A percentile compares a stretch with the other conserved stretches of the same genome.
Conservation (phyloP, 176 grass and related monocot species). For the Puccinellia tenuiflora region DNA sequence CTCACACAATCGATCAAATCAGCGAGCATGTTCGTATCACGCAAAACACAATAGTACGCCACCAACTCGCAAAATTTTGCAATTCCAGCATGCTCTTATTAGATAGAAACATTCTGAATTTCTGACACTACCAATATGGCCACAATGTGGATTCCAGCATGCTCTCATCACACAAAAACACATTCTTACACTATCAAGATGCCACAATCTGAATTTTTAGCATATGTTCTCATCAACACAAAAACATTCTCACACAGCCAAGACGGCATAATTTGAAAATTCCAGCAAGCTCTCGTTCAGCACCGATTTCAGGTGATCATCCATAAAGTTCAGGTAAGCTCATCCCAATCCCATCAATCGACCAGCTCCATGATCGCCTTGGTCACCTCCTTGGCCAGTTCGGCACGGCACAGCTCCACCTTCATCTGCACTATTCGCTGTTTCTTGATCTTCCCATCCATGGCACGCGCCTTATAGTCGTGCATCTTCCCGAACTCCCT, state of each 20-base stretch:
- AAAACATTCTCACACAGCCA: background rate
- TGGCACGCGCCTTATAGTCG: background rate
- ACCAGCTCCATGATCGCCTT: slow-evolving; percentile 17
- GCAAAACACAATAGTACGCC: no score
- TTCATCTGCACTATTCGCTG: background rate
- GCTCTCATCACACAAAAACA: background rate
- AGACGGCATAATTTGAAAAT: background rate
- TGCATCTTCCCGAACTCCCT: slow-evolving; percentile 21
- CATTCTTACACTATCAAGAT: background rate
- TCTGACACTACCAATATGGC: background rate
- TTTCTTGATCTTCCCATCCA: slow-evolving; percentile 53
- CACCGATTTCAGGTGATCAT: background rate
- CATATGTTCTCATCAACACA: background rate
- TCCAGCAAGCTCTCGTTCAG: background rate
- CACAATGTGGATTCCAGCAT: background rate
- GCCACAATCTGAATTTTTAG: background rate
- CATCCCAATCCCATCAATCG: background rate
- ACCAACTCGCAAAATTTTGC: no score
- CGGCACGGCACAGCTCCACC: background rate
- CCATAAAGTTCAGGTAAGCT: background rate
- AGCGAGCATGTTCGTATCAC: no score
- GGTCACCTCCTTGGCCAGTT: slow-evolving; percentile 30
- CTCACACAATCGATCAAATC: no score
- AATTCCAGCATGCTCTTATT: no score
- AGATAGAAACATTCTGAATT: no score